phyloP scores from a whole-genome alignment of 1,139 yeast species.

The Hyphopichia wangnamkhiaoensis region DNA sequence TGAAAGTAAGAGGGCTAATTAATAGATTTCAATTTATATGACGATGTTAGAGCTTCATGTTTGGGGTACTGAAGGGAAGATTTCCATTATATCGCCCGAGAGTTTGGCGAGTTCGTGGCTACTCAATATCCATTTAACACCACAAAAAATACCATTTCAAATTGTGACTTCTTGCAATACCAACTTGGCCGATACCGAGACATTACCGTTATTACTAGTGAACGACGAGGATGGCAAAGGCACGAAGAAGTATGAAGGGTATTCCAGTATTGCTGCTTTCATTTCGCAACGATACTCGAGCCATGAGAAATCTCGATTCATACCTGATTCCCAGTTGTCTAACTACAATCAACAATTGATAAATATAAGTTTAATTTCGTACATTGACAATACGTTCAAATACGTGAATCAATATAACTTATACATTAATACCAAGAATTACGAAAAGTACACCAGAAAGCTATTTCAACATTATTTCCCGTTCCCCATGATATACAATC shows the following conservation, averaged over 20 bases:
- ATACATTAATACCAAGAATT: conserved; percentile 61
- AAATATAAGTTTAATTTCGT: conserved; percentile 28
- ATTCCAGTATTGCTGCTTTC: conserved; percentile 40
- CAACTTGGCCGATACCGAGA: conserved; percentile 51
- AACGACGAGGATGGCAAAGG: conserved; percentile 17
- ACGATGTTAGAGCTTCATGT: conserved; percentile 47
- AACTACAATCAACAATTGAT: conserved; percentile 20
- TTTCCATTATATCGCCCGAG: conserved; percentile 44
- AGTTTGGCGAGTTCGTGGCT: conserved; percentile 41
- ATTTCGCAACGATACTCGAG: conserved; percentile 26
- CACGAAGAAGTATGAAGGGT: conserved; percentile 43
- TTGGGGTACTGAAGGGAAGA: conserved; percentile 49
- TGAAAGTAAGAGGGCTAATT: too few species aligned
- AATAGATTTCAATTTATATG: too few species aligned
- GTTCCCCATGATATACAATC: conserved; percentile 85
- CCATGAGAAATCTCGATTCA: conserved; percentile 8
- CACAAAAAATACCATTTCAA: conserved; percentile 19
- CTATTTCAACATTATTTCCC: conserved; percentile 60
- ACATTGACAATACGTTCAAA: conserved; percentile 41
- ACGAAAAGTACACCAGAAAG: conserved; percentile 65
- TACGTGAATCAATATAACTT: conserved; percentile 60
- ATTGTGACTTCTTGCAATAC: conserved; percentile 61
- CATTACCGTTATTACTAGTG: conserved; percentile 55
- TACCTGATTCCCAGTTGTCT: conserved; percentile 4
- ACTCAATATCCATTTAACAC: conserved; percentile 12